Base-by-base conservation (phyloP, 2,329 filamentous ascomycete genomes). In the Epichloe coenophiala region DNA sequence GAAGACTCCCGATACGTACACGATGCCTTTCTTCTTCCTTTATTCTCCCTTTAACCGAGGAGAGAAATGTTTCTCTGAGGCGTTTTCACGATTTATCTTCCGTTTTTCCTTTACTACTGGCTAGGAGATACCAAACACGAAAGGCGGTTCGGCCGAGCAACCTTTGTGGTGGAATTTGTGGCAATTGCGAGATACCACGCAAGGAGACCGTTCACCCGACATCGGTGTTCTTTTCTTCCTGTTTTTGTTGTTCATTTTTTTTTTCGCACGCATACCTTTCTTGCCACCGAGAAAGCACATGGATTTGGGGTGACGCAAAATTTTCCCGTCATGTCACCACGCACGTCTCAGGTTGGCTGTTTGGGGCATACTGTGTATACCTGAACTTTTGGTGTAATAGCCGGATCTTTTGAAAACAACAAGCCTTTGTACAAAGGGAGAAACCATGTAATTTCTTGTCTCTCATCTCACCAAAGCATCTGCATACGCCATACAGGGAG, bases 121-220 rank as follows among this genome's bases (percentile, higher is more conserved):
- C 40, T 19, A 39, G 36, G 47, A 47, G 49, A 54, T 51, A 51
- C 51, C 48, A 53, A 40, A 31, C 21, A 43, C 27, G 31, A 17
- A 4, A 48, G n/a, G 9, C 31, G 19, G 35, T 42, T 52, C 21
- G 21, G 38, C 13, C 21, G 42, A 39, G 43, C 51, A 47, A 36
- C 33, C 1, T 15, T 49, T 40, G 21, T 21, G 15, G 39, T 44
- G n/a, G 11, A 35, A 35, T 31, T 19, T 31, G 19, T 42, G 50
- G 12, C 23, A 40, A 15, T 40, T 27, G 31, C 37, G 27, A 42
- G 17, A 51, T 48, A 52, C 36, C 36, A 49, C 38, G 33, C 37
- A 52, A 49, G 21, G 47, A 52, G 42, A 35, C 27, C n/a, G 15
- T n/a, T 15, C n/a, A 36, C 23, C 38, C 17, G 43, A 46, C 21